These are phyloP conservation scores for Fusarium dimerum DNA, from an alignment of 2,329 filamentous ascomycete genomes.

Conservation along the genomic window DNA sequence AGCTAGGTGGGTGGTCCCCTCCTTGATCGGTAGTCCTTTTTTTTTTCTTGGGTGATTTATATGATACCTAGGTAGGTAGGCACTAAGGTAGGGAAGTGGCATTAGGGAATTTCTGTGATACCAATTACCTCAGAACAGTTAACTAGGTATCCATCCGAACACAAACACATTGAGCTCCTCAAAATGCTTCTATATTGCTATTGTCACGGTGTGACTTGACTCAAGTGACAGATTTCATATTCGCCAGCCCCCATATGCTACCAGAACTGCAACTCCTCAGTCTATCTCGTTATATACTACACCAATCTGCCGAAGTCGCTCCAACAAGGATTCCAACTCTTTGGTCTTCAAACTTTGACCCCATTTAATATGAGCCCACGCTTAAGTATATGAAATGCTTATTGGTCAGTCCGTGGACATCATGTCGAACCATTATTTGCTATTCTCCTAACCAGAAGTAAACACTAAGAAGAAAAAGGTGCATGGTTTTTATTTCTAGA, in stretches of 20 bases:
- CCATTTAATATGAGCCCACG: background rate
- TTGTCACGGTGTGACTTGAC: too few species aligned
- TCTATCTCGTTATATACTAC: background rate
- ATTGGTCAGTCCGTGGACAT: background rate
- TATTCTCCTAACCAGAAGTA: background rate
- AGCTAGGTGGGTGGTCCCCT: background rate
- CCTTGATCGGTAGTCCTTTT: background rate
- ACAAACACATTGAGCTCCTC: too few species aligned
- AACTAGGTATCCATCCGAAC: too few species aligned
- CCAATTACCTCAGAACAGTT: background rate
- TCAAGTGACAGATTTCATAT: too few species aligned
- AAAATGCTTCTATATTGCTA: too few species aligned
- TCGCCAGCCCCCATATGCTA: too few species aligned
- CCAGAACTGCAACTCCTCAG: background rate
- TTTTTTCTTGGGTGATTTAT: background rate
- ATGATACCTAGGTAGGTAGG: too few species aligned
- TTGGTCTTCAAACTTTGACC: background rate
- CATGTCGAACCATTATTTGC: background rate
- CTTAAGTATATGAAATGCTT: background rate
- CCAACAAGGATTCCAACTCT: background rate
- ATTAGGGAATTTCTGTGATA: background rate
- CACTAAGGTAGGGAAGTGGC: background rate
- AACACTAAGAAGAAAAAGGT: background rate
- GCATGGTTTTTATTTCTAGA: constrained; percentile 34
- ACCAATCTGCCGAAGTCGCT: background rate